These are phyloP conservation scores for Teratosphaeria epicoccoides DNA, from an alignment of 2,329 filamentous ascomycete species.

Conservation along the genomic window DNA sequence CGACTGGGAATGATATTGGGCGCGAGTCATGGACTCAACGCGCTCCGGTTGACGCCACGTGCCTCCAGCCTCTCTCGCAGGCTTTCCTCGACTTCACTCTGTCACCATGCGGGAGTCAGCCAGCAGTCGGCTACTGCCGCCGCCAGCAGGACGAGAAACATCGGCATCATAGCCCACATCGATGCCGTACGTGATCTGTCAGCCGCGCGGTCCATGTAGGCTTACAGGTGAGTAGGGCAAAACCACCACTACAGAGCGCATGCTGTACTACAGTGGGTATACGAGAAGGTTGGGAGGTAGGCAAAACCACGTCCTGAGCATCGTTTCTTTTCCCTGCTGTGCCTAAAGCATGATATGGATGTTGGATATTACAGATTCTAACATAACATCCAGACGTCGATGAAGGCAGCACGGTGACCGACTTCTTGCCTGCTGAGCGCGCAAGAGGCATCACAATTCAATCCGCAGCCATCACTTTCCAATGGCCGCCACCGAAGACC, in stretches of 20 bases:
- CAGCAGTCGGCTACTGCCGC: conserved; percentile 4
- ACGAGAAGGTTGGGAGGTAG: conserved; percentile 70
- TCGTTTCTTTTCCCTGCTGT: not conserved
- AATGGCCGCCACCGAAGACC: conserved; percentile 61
- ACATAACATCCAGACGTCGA: conserved; percentile 60
- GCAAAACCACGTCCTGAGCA: not conserved
- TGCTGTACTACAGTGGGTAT: conserved; percentile 93
- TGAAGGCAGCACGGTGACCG: conserved; percentile 90
- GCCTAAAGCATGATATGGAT: not conserved
- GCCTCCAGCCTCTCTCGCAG: not conserved
- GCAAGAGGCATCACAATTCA: conserved; percentile 94
- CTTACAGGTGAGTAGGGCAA: conserved; percentile 53
- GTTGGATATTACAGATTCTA: conserved; percentile 2
- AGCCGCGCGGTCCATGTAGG: not conserved
- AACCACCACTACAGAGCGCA: conserved; percentile 96
- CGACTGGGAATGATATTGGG: not conserved
- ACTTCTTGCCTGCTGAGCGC: conserved; percentile 88
- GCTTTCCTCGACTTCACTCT: conserved; percentile 4
- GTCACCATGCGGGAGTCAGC: conserved; percentile 1
- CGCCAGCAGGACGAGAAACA: conserved; percentile 60
- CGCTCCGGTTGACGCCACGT: not conserved
- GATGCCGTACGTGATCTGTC: conserved; percentile 54
- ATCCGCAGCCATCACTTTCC: conserved; percentile 89
- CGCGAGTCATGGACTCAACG: not conserved
- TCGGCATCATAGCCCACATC: conserved; percentile 97